Percentiles rank a stretch among this genome's conserved stretches.
These are phyloP conservation scores for Casuarina glauca DNA, from an alignment of 306 rosid genomes.

Conservation along the genomic window DNA sequence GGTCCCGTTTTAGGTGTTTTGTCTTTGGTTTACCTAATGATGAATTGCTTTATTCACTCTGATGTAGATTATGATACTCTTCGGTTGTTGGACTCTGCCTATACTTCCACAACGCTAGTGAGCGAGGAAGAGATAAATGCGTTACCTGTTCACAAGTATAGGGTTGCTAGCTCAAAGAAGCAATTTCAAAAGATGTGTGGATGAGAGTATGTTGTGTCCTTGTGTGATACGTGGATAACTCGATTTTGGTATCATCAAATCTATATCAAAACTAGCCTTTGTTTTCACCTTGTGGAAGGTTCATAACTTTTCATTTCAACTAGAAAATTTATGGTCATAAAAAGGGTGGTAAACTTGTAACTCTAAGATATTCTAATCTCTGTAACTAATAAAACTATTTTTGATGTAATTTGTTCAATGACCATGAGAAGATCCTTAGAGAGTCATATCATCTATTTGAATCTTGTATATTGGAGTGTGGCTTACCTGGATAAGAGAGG, in stretches of 20 bases:
- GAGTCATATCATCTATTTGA: neutral
- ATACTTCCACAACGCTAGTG: constrained; percentile 47
- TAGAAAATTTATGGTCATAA: neutral
- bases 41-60: constrained; percentile 16
- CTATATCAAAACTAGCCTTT: neutral
- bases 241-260: neutral
- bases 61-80: constrained; percentile 43
- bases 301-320: neutral
- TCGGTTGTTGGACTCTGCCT: constrained; percentile 35
- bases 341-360: neutral
- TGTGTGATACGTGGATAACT: neutral
- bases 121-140: constrained; percentile 63
- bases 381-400: neutral
- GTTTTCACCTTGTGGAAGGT: neutral
- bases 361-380: neutral
- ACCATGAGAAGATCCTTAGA: neutral
- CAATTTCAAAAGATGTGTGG: constrained; percentile 27
- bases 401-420: neutral
- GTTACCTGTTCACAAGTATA: constrained; percentile 57
- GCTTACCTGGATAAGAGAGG: neutral
- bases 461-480: neutral
- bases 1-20: constrained; percentile 1
- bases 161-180: constrained; percentile 37
- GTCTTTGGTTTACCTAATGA: neutral
- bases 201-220: neutral